Conservation (phyloP, 176 grass and related monocot species). For the Panicum miliaceum region DNA sequence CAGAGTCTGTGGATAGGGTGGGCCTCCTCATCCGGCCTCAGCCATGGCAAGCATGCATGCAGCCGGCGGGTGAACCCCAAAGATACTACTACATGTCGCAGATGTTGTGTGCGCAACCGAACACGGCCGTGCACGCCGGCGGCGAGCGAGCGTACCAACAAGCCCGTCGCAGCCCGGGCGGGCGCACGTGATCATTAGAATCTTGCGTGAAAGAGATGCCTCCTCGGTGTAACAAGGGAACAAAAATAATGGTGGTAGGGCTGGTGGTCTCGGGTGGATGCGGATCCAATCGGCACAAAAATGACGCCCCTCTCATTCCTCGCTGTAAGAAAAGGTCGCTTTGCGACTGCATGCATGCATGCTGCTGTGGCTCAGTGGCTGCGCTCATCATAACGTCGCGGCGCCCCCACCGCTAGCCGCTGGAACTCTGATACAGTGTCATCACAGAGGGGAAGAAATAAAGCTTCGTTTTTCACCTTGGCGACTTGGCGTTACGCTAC, state of each 20-base stretch:
- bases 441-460: background rate
- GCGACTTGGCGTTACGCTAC: conserved; percentile 18
- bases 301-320: background rate
- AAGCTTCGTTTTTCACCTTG: conserved; percentile 43
- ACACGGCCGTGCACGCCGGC: conserved; percentile 6
- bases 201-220: conserved; percentile 40
- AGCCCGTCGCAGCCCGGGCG: background rate
- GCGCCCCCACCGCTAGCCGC: background rate
- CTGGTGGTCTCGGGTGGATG: background rate
- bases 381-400: conserved; percentile 37
- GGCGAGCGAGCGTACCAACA: conserved; percentile 29
- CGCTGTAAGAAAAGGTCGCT: conserved; percentile 40
- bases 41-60: conserved; percentile 23
- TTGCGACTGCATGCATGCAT: background rate
- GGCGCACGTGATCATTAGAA: conserved; percentile 54
- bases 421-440: background rate
- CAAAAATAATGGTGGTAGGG: background rate
- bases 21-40: background rate
- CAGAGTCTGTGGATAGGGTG: background rate
- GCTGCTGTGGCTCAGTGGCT: background rate
- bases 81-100: background rate
- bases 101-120: conserved; percentile 55
- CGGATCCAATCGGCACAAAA: conserved; percentile 27
- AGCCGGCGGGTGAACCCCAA: background rate
- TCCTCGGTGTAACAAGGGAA: background rate